Evolutionary conservation across 2,329 filamentous ascomycete species (phyloP).

Genomic region (Penicillium sp.): DNA sequence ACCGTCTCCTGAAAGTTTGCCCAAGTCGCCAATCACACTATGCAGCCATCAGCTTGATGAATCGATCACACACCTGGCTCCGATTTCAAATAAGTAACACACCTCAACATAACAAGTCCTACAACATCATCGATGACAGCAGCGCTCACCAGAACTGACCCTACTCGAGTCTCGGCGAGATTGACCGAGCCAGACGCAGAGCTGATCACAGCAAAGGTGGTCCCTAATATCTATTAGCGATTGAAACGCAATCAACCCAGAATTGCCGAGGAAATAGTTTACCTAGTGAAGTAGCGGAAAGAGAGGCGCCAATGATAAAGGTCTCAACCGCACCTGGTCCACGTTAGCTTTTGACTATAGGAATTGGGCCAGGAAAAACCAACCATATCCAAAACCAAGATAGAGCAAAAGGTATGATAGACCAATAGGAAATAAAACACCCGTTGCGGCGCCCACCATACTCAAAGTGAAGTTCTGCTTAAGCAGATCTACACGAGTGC

Average conservation of each 20-base stretch:
- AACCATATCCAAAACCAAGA: slow-evolving; percentile 45
- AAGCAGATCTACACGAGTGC: slow-evolving; percentile 49
- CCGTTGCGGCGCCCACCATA: slow-evolving; percentile 44
- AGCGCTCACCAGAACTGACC: slow-evolving; percentile 48
- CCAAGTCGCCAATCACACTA: slow-evolving; percentile 38
- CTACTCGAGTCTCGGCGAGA: slow-evolving; percentile 46
- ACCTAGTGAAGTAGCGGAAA: slow-evolving; percentile 35
- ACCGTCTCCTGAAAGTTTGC: slow-evolving; percentile 21
- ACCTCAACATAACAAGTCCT: slow-evolving; percentile 43
- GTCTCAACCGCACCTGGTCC: slow-evolving; percentile 32
- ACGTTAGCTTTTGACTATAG: slow-evolving; percentile 5
- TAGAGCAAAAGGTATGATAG: slow-evolving; percentile 48
- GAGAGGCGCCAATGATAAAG: slow-evolving; percentile 33
- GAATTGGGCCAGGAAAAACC: not conserved
- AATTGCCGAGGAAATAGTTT: not conserved
- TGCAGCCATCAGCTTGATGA: not conserved
- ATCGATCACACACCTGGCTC: not conserved
- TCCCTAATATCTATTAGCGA: slow-evolving; percentile 18
- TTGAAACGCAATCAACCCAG: too few relatives aligned
- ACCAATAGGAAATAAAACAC: slow-evolving; percentile 50
- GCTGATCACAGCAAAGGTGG: slow-evolving; percentile 34
- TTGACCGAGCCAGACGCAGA: slow-evolving; percentile 38
- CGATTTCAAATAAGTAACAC: not conserved
- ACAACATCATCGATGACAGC: slow-evolving; percentile 51
- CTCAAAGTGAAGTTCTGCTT: slow-evolving; percentile 48